Percentiles rank a stretch among this genome's conserved stretches.
These are phyloP conservation scores for Nicotiana attenuata DNA, from an alignment of 257 asterid genomes.

Conservation along the genomic window DNA sequence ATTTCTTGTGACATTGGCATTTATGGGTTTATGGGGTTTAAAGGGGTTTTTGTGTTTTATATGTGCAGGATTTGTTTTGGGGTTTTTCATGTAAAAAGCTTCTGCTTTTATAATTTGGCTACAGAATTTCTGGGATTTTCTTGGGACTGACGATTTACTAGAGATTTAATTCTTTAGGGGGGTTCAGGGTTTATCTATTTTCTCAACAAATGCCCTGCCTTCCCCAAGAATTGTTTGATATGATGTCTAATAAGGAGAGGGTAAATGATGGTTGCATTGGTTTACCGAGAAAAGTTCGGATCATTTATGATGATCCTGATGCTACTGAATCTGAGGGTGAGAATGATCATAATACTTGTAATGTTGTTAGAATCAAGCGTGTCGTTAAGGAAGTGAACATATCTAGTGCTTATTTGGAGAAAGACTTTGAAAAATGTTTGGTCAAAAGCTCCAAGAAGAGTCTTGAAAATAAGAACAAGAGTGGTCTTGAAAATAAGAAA, in stretches of 20 bases:
- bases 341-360: not conserved
- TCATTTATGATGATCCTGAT: conserved; percentile 31
- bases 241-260: not conserved
- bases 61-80: conserved; percentile 21
- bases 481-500: not conserved
- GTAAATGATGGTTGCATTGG: not conserved
- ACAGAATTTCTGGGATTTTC: conserved; percentile 3
- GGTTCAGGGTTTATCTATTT: conserved; percentile 2
- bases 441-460: not conserved
- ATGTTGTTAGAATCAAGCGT: conserved; percentile 5
- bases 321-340: conserved; percentile 33
- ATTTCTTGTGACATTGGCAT: not conserved
- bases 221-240: not conserved
- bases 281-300: conserved; percentile 15
- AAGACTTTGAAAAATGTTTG: not conserved
- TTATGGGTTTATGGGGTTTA: conserved; percentile 9
- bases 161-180: not conserved
- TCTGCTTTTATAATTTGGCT: not conserved
- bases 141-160: conserved; percentile 11
- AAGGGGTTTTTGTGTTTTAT: not conserved
- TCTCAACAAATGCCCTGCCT: not conserved
- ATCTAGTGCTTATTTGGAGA: conserved; percentile 2
- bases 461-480: not conserved
- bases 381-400: conserved; percentile 17
- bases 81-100: conserved; percentile 11